Base-by-base conservation (phyloP, 805 yeast species). In the Metschnikowia dekortorum region DNA sequence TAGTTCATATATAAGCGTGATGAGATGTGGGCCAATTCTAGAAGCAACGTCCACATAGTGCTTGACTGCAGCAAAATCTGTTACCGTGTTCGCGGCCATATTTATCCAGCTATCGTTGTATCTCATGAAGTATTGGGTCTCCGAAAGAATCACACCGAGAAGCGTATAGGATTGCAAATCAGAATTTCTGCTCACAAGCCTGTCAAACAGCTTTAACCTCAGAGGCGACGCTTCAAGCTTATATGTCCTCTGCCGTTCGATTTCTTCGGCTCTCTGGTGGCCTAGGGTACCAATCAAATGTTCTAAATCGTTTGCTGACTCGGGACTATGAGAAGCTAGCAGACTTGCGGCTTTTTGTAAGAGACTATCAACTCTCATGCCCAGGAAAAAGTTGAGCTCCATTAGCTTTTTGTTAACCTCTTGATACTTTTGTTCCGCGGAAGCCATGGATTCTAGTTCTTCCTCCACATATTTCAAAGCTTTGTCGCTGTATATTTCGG, bases 311-410 rank as follows among this genome's bases (percentile, higher is more conserved):
- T 57, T 57, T 7, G 51, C 44, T 9, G 73, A 52, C 5, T 49
- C 51, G 8, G 42, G 13, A 34, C 63, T 54, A 31, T 59, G 67
- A 1, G 53, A 49, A 14, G 48, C 46, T 8, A 70, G 44, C 46
- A 62, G 58, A 4, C 53, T 48, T 5, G 61, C 55, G 1, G 69
- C 49, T 10, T 60, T 61, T 29, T 53, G 53, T 29, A 73, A 53
- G 28, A 73, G 56, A 1, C 56, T 53, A 36, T 59, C 64, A 26
- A 73, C 61, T 18, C 61, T 60, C 54, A 71, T 72, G 1, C 78
- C 78, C 54, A 70, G 74, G 51, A 72, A 73, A 30, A 72, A 64
- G 53, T 61, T 71, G 39, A 64, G 52, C 6, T 57, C 55, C 69
- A 72, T 65, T 28, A 71, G 59, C 34, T 63, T 57, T 28, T 61